Conservation (phyloP, 306 rosid genomes). For the Casuarina glauca region DNA sequence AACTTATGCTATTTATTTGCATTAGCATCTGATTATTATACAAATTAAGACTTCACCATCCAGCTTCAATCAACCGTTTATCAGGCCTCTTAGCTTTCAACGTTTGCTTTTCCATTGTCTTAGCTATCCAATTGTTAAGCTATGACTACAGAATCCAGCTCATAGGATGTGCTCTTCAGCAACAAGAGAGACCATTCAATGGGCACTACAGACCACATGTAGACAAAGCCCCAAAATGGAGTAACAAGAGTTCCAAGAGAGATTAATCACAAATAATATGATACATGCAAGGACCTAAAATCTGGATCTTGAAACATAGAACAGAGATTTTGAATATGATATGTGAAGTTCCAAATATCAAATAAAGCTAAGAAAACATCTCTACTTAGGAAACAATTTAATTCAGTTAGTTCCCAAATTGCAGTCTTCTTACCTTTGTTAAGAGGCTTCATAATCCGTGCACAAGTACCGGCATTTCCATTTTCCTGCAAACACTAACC, state of each 20-base stretch:
- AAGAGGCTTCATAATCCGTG: slow-evolving; percentile 45
- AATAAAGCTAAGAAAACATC: background rate
- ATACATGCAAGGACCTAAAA: background rate
- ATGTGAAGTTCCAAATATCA: background rate
- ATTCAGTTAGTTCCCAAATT: background rate
- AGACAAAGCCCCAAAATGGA: background rate
- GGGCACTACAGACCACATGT: too few species aligned
- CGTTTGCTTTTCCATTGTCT: background rate
- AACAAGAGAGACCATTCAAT: background rate
- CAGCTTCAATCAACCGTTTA: background rate
- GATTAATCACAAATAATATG: background rate
- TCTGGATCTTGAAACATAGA: background rate
- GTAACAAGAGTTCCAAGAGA: background rate
- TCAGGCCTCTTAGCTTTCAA: background rate
- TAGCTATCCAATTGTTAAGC: background rate
- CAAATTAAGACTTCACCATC: background rate
- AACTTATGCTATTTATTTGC: background rate
- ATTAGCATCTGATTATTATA: background rate
- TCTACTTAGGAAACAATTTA: background rate
- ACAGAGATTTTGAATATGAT: background rate
- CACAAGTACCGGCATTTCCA: slow-evolving; percentile 42
- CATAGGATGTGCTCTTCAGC: background rate
- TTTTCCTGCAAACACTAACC: slow-evolving; percentile 45
- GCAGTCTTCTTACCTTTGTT: slow-evolving; percentile 46
- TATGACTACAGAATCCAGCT: background rate